These are phyloP conservation scores for Phialemonium atrogriseum DNA, from an alignment of 2,329 filamentous ascomycete genomes.

Conservation along the genomic window DNA sequence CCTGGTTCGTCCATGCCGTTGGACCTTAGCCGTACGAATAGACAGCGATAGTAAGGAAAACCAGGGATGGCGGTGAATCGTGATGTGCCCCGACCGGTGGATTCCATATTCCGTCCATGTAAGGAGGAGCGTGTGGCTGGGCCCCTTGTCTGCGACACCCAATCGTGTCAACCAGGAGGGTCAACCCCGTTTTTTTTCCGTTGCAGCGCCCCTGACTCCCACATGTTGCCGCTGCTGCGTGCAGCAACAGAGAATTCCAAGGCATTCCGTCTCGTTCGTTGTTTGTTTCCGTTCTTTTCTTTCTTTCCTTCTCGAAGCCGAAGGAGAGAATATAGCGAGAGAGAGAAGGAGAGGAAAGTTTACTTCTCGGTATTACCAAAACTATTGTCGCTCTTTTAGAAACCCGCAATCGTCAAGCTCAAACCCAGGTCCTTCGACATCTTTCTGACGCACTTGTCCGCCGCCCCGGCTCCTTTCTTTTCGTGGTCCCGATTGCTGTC, in stretches of 20 bases:
- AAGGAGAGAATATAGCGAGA: neutral
- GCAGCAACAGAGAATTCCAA: too few relatives aligned
- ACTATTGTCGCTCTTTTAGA: neutral
- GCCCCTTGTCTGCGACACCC: slow-evolving; percentile 1
- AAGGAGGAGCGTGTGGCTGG: neutral
- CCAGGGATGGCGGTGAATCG: too few relatives aligned
- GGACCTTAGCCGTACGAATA: too few relatives aligned
- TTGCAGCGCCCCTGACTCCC: slow-evolving; percentile 1
- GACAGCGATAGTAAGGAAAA: too few relatives aligned
- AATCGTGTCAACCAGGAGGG: slow-evolving; percentile 3
- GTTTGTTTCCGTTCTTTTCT: neutral
- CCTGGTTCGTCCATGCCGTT: too few relatives aligned
- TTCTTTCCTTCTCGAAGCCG: neutral
- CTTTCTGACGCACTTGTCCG: neutral
- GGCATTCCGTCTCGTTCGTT: too few relatives aligned
- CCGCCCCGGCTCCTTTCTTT: slow-evolving; percentile 1
- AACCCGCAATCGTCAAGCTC: too few relatives aligned
- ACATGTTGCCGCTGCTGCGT: slow-evolving; percentile 2
- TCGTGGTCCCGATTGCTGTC: slow-evolving; percentile 7
- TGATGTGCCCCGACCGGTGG: too few relatives aligned
- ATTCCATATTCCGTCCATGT: too few relatives aligned
- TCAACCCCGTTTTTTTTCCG: slow-evolving; percentile 1
- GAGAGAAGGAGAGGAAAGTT: neutral
- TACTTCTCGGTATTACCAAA: too few relatives aligned
- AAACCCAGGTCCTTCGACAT: too few relatives aligned